These are phyloP conservation scores for Triticum timopheevii DNA, from an alignment of 176 grass and related monocot species.

Conservation along the genomic window DNA sequence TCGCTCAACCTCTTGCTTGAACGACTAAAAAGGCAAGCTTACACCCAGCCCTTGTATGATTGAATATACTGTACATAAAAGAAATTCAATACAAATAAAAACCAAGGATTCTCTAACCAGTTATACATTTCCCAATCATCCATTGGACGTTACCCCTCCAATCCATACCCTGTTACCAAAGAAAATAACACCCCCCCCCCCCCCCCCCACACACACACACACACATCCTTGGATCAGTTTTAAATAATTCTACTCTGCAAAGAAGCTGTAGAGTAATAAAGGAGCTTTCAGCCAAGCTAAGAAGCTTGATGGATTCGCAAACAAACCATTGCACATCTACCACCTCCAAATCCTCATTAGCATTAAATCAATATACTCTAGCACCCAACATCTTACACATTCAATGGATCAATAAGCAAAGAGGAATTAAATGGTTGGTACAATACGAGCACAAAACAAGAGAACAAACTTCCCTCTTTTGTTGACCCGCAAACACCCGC, in stretches of 20 bases:
- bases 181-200: not conserved
- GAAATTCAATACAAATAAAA: not conserved
- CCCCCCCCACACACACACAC: not conserved
- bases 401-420: not conserved
- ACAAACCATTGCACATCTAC: constrained; percentile 6
- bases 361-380: not conserved
- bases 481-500: not conserved
- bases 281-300: not conserved
- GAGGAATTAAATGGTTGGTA: not conserved
- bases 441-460: constrained; percentile 20
- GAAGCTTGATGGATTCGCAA: not conserved
- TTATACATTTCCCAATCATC: not conserved
- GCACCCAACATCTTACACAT: not conserved
- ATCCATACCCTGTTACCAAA: not conserved
- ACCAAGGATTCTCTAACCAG: not conserved
- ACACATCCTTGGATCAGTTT: constrained; percentile 2
- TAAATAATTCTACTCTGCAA: not conserved
- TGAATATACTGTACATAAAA: not conserved
- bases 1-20: not conserved
- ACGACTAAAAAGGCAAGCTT: constrained; percentile 13
- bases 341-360: not conserved
- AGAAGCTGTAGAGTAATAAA: not conserved
- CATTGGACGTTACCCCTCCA: not conserved
- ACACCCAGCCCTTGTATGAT: constrained; percentile 22
- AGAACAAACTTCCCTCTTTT: not conserved